phyloP scores from a whole-genome alignment of 306 rosid species.

The Trifolium repens region DNA sequence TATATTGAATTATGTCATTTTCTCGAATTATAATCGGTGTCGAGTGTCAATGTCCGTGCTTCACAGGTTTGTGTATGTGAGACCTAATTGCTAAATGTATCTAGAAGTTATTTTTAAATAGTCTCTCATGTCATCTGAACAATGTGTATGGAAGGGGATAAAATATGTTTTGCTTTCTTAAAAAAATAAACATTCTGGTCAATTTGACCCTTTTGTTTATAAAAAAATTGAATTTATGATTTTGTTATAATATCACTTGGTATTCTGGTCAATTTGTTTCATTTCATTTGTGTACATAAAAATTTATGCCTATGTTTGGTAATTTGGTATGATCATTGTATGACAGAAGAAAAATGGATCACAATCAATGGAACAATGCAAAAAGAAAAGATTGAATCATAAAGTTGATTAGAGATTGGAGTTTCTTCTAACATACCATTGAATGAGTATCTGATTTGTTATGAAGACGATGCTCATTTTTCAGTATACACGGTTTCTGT shows the following conservation, averaged over 20 bases:
- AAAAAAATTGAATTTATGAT: not conserved
- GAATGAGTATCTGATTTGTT: slow-evolving; percentile 10
- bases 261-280: not conserved
- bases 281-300: slow-evolving; percentile 22
- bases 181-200: no score
- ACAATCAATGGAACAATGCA: not conserved
- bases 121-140: no score
- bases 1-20: no score
- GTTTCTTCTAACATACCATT: slow-evolving; percentile 19
- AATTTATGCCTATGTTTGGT: slow-evolving; percentile 30
- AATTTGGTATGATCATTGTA: slow-evolving; percentile 36
- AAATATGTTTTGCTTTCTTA: no score
- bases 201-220: not conserved
- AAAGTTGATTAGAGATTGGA: slow-evolving; percentile 34
- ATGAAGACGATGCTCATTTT: slow-evolving; percentile 30
- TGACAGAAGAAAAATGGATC: slow-evolving; percentile 38
- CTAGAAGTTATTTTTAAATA: no score
- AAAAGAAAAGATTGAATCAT: slow-evolving; percentile 19
- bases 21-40: no score
- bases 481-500: slow-evolving; percentile 28
- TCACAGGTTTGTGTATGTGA: no score
- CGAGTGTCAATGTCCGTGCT: no score
- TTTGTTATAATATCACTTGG: not conserved
- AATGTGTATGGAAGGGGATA: no score
- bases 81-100: no score